Percentiles rank a stretch among this genome's conserved stretches.
These are phyloP conservation scores for Citrus inodora DNA, from an alignment of 345 rosid species.

Conservation along the genomic window DNA sequence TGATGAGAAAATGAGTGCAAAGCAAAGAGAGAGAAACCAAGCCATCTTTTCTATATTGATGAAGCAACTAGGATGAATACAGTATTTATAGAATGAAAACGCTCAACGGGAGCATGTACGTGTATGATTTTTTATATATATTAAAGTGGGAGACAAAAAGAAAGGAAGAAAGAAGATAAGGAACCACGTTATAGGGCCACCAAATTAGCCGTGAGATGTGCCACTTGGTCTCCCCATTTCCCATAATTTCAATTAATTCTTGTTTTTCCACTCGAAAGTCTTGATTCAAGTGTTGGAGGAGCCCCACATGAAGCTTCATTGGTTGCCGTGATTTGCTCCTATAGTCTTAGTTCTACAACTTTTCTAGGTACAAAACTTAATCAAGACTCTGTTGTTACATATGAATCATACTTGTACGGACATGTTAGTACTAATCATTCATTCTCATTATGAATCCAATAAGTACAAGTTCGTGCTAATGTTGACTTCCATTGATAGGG, in stretches of 20 bases:
- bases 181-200: constrained; percentile 17
- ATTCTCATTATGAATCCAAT: not conserved
- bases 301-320: not conserved
- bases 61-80: not conserved
- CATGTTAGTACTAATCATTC: not conserved
- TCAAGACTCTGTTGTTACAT: not conserved
- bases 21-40: constrained; percentile 9
- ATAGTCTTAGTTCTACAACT: not conserved
- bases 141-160: not conserved
- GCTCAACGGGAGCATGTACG: not conserved
- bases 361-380: not conserved
- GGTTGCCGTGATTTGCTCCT: constrained; percentile 15
- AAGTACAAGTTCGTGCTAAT: not conserved
- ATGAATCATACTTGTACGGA: too few species aligned
- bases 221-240: constrained; percentile 11
- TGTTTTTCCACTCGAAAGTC: not conserved
- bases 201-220: constrained; percentile 28
- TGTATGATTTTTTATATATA: too few species aligned
- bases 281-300: not conserved
- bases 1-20: constrained; percentile 9
- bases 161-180: not conserved
- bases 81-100: not conserved
- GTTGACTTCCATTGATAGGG: not conserved
- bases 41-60: constrained; percentile 14
- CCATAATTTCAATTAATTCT: not conserved